These are phyloP conservation scores for Chaetomiaceae sp. DNA, from an alignment of 2,329 filamentous ascomycete species.

Conservation along the genomic window DNA sequence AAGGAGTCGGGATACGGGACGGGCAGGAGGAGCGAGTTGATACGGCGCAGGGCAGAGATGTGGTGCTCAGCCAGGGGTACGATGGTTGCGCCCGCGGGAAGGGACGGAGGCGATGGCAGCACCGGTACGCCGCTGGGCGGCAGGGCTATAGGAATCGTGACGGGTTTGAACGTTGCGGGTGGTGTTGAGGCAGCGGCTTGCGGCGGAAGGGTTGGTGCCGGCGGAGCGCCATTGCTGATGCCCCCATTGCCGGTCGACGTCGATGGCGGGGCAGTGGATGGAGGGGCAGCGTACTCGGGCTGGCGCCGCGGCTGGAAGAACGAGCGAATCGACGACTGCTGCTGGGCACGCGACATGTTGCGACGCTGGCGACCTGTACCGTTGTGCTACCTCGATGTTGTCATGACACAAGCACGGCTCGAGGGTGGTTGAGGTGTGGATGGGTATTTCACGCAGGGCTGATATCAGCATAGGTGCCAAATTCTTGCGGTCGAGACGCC, in stretches of 20 bases:
- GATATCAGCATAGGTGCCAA: no score
- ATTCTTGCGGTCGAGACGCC: no score
- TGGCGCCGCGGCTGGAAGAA: conserved; percentile 51
- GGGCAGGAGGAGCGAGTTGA: conserved; percentile 59
- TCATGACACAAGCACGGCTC: not conserved
- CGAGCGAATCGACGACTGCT: conserved; percentile 54
- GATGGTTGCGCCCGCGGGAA: conserved; percentile 45
- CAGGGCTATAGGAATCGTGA: conserved; percentile 16
- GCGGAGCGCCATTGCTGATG: conserved; percentile 21
- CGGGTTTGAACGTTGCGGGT: not conserved
- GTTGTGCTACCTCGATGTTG: not conserved
- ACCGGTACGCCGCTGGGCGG: conserved; percentile 23
- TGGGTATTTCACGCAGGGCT: no score
- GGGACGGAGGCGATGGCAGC: conserved; percentile 33
- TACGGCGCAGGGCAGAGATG: conserved; percentile 53
- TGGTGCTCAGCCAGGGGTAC: conserved; percentile 45
- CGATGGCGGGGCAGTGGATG: conserved; percentile 29
- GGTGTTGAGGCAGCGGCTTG: not conserved
- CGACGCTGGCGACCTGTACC: not conserved
- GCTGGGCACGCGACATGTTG: conserved; percentile 35
- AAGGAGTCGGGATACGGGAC: conserved; percentile 59
- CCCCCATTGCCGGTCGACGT: conserved; percentile 15
- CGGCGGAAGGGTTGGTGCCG: conserved; percentile 18
- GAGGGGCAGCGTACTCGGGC: conserved; percentile 39
- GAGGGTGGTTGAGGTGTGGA: no score